Base-by-base conservation (phyloP, 1,284 basidiomycete genomes). In the Apiotrichum akiyoshidainum region DNA sequence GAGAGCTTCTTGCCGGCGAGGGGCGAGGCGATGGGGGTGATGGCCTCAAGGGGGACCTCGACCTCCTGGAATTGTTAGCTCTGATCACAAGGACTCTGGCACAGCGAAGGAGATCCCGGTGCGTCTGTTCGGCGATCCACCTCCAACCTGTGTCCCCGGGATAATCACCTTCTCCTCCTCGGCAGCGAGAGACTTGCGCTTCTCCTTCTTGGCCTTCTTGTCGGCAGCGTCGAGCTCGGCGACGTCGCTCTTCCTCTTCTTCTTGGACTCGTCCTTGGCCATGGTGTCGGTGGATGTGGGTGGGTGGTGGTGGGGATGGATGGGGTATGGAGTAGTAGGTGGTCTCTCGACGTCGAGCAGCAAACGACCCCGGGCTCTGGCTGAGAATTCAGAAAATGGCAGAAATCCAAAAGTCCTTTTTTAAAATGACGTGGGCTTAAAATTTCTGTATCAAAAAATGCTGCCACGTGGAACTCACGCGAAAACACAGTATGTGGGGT, bases 11-110 rank as follows among this genome's bases (percentile, higher is more conserved):
- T 92, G 76, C 87, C 86, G 19, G 94, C 93, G 39, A 97, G 81
- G 13, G 93, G 93, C 64, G 87, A 86, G 9, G 93, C 94, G 61
- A 97, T 86, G 35, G 92, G 91, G 7, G 90, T 91, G 46, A 96
- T 83, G 64, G 92, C 89, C 64, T 90, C 90, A 3, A 87, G 61
- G 9, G 87, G 83, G 46, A 92, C 85, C n/a, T 81, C 73, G 56
- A 87, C 82, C 64, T 76, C 75, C 21, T 50, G 37, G 19, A 7
- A 5, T 14, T 26, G 45, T 46, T 4, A 46, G 45, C 65, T 33
- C 12, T 37, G 37, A 37, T 5, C 10, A 8, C 14, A n/a, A n/a
- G n/a, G n/a, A n/a, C n/a, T n/a, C n/a, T n/a, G n/a, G n/a, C n/a
- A n/a, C n/a, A n/a, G n/a, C n/a, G n/a, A n/a, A n/a, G n/a, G n/a